Conservation (phyloP, 768 basidiomycete genomes). For the Serendipita indica region DNA sequence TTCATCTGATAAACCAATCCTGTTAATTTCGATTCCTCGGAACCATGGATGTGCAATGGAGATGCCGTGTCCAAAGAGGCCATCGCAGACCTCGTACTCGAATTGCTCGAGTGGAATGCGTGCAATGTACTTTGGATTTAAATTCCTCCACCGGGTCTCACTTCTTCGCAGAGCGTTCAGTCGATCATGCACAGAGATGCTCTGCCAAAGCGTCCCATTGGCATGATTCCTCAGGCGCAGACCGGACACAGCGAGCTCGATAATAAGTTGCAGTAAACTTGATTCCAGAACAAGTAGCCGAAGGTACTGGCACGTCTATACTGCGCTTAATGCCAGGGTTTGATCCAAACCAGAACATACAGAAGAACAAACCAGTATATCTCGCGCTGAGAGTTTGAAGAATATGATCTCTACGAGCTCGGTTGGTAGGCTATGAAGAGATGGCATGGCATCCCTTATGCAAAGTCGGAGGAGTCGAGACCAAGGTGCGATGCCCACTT, state of each 20-base stretch:
- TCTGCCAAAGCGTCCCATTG: not conserved
- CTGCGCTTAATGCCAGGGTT: not conserved
- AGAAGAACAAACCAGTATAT: not conserved
- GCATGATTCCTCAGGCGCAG: not conserved
- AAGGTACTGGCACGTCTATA: not conserved
- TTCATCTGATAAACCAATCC: not conserved
- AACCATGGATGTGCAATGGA: not conserved
- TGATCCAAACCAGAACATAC: no score
- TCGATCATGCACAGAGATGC: not conserved
- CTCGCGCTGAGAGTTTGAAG: not conserved
- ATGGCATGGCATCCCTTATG: no score
- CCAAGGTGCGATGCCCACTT: no score
- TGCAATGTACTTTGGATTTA: not conserved
- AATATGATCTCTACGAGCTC: not conserved
- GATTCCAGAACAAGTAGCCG: not conserved
- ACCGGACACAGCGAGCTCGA: not conserved
- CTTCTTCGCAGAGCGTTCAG: not conserved
- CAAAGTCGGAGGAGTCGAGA: no score
- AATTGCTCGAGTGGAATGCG: not conserved
- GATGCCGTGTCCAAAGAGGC: not conserved
- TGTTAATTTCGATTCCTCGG: not conserved
- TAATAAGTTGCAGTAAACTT: not conserved
- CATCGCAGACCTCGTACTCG: not conserved
- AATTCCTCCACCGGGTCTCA: not conserved
- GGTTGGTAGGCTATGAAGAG: not conserved